These are phyloP conservation scores for Cucurbita ficifolia DNA, from an alignment of 306 rosid species.

Conservation along the genomic window DNA sequence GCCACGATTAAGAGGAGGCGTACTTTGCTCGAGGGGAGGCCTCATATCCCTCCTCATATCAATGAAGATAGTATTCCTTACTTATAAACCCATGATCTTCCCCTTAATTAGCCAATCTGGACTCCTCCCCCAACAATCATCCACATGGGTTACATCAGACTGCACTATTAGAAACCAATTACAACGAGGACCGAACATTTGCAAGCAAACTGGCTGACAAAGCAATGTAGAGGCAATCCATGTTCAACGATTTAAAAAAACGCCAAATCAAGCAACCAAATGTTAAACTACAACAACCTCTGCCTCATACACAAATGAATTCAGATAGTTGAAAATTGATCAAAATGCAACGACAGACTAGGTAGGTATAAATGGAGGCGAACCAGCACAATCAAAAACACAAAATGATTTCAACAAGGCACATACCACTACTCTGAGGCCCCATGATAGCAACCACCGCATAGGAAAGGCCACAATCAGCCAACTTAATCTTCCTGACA, in stretches of 20 bases:
- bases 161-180: background rate
- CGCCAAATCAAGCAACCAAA: background rate
- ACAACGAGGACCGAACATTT: background rate
- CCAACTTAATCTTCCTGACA: slow-evolving; percentile 26
- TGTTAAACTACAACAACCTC: background rate
- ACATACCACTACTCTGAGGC: slow-evolving; percentile 84
- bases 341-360: background rate
- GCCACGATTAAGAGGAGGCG: too few species aligned
- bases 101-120: too few species aligned
- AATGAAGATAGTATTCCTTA: too few species aligned
- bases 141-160: background rate
- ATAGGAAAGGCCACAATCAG: slow-evolving; percentile 59
- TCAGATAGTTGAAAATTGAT: background rate
- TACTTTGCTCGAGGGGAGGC: too few species aligned
- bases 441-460: slow-evolving; percentile 94
- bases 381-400: background rate
- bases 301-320: background rate
- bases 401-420: background rate
- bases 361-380: background rate
- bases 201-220: background rate
- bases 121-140: too few species aligned
- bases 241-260: background rate
- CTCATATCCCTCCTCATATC: too few species aligned
- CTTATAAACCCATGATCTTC: too few species aligned
- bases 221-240: background rate